These are phyloP conservation scores for Sequoiadendron giganteum DNA, from an alignment of 75 land plant genomes.

Conservation along the genomic window DNA sequence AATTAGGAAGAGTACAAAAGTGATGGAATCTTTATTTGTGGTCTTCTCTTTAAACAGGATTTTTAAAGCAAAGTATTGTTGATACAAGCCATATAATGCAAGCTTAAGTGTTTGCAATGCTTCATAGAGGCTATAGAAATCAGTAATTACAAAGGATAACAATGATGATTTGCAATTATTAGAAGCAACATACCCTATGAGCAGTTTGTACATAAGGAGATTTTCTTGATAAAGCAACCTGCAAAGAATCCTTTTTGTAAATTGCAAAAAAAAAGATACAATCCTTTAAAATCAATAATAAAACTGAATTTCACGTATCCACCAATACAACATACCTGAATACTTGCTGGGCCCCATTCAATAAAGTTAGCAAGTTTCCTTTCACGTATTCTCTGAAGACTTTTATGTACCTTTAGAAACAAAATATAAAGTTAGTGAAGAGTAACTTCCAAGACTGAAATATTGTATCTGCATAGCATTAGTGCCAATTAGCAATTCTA, in stretches of 20 bases:
- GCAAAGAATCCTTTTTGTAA: constrained; percentile 10
- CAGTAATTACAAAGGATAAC: not conserved
- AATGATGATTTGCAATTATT: not conserved
- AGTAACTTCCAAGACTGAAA: not conserved
- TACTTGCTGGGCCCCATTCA: constrained; percentile 99
- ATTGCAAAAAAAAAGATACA: constrained; percentile 2
- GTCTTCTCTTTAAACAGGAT: not conserved
- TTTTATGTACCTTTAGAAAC: constrained; percentile 84
- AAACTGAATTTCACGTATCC: not conserved
- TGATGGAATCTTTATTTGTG: not conserved
- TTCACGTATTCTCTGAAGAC: constrained; percentile 97
- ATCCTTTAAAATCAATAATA: not conserved
- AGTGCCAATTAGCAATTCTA: not conserved
- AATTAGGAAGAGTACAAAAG: not conserved
- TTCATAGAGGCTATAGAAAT: not conserved
- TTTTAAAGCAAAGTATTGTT: not conserved
- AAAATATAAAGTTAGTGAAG: not conserved
- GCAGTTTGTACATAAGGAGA: constrained; percentile 99
- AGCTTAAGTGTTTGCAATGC: not conserved
- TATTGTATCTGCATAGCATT: not conserved
- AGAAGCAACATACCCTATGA: constrained; percentile 65
- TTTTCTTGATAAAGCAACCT: constrained; percentile 99
- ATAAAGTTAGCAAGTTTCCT: constrained; percentile 99
- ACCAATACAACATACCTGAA: constrained; percentile 63
- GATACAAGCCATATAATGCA: not conserved